Percentiles rank a stretch among this genome's conserved stretches.
These are phyloP conservation scores for Helotiales sp. DNA, from an alignment of 2,329 filamentous ascomycete species.

Conservation along the genomic window DNA sequence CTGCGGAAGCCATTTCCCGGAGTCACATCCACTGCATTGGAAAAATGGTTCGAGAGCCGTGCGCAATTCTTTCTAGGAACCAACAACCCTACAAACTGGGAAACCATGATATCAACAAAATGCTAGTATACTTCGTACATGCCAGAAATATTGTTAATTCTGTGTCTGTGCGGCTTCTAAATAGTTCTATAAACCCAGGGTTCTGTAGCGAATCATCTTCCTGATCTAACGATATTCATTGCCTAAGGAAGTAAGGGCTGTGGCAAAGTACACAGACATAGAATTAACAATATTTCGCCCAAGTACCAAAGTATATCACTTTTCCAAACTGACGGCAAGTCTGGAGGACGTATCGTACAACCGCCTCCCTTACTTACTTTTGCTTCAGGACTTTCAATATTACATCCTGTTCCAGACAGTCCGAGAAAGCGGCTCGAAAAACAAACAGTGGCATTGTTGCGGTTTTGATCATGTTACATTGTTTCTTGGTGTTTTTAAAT, in stretches of 20 bases:
- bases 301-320: too few relatives aligned
- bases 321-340: neutral
- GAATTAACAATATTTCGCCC: too few relatives aligned
- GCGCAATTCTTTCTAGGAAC: neutral
- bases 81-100: too few relatives aligned
- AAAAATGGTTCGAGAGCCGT: neutral
- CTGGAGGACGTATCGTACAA: neutral
- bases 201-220: too few relatives aligned
- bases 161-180: too few relatives aligned
- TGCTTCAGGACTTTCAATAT: neutral
- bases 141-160: too few relatives aligned
- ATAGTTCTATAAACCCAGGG: too few relatives aligned
- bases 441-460: neutral
- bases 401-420: neutral
- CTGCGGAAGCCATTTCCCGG: neutral
- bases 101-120: neutral
- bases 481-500: neutral
- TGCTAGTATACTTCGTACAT: neutral
- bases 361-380: neutral
- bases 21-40: neutral
- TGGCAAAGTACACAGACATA: too few relatives aligned
- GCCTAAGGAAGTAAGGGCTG: too few relatives aligned
- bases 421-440: neutral
- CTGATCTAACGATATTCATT: too few relatives aligned
- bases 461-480: neutral